Base-by-base conservation (phyloP, 129 eudicot genomes). In the Tagetes erecta region DNA sequence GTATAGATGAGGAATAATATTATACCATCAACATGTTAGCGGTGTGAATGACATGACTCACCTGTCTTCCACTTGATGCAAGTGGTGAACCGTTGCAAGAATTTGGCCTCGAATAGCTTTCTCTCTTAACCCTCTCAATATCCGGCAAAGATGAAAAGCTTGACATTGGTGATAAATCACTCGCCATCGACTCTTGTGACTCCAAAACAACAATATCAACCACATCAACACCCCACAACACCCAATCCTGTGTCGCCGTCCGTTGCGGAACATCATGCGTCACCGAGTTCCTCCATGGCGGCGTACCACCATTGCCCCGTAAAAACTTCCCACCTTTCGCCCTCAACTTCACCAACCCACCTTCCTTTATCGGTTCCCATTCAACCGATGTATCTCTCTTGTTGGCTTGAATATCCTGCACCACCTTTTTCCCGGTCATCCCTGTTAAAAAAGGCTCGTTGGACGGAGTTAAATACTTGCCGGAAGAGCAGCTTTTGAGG, bases 291-390 rank as follows among this genome's bases (percentile, higher is more conserved):
- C 96, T 66, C 94, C 94, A 92, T 1, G 96, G 98, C 4, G 90
- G 95, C 4, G 86, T 83, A 10, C 92, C 92, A 6, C 98, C 89
- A 55, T 92, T 92, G 1, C 84, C 96, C 57, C 98, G 70, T 76
- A 92, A 62, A 11, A 77, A 84, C 70, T 81, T 86, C 20, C 96
- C 98, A 0, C 85, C 81, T 68, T 80, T 83, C 0, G 88, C 74
- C 81, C 86, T 82, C 38, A 92, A 39, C 81, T 85, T 87, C 68
- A 87, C 88, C 10, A 45, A 56, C 50, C 8, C 80, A 69, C 87
- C 90, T 66, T 85, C 88, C 66, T 77, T 89, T 37, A 89, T 85
- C 12, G 98, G 98, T 70, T 92, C 96, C 98, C 96, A 92, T 58
- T 87, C 96, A 10, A 82, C 52, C 0, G 88, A 78, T 1, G 57